Evolutionary conservation across 208 protist genomes (phyloP), one percentile per base, ranked within the genome.

Genomic region (Trichomonas gallinae): DNA sequence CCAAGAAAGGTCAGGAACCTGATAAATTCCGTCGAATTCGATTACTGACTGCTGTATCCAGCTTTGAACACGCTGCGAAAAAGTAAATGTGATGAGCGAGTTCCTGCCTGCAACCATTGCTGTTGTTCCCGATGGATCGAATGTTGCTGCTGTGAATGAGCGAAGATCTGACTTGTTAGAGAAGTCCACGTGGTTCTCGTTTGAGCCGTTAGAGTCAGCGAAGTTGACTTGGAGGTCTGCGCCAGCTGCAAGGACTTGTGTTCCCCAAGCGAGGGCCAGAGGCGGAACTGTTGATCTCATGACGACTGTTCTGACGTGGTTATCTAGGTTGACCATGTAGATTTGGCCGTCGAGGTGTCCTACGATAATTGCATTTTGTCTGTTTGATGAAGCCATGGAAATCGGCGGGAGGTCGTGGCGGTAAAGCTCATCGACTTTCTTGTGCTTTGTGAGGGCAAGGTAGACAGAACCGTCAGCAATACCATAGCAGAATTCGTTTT

Each of bases 61-160:
- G 34, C 10, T 44, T 31, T 89, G 83, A 23, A 46, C 17, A 21
- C 40, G 34, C 36, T n/a, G 34, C 2, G 83, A 89, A 31, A 45
- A 89, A 31, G 36, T 89, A 31, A 89, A 89, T 46, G 83, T 89
- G 40, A 46, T 31, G 17, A 89, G 40, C 13, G 83, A 21, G 40
- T 89, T 89, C 17, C 83, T n/a, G 13, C 83, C 83, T n/a, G 83
- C 83, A 31, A 89, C 83, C 23, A 89, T 44, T 21, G 83, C 83
- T 89, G 83, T 89, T 89, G 83, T 46, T 21, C 83, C 83, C 21
- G n/a, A 44, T 89, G 83, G 83, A 89, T 89, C 83, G 36, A 89
- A 89, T 48, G 83, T 46, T 46, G 83, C 83, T 48, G 40, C 17
- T 89, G 83, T 89, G 42, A 89, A 89, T n/a, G 83, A 44, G 9